Evolutionary conservation across 108 stramenopile species (phyloP), one percentile per base, ranked within the genome.

Genomic region (Cylindrotheca fusiformis): DNA sequence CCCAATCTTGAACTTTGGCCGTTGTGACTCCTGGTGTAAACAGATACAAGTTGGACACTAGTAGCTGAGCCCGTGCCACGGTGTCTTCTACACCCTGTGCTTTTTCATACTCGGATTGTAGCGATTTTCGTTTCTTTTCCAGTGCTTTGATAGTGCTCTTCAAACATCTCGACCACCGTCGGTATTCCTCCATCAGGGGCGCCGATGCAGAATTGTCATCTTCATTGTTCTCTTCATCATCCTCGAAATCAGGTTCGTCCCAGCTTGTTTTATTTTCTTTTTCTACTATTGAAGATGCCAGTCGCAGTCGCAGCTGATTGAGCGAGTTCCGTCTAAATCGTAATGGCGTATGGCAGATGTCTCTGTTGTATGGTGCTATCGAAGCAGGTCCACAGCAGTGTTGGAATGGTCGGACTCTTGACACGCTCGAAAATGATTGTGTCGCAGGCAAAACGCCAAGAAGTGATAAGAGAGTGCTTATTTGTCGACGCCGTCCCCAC

Each of bases 1-100:
- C 85, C 91, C 91, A 93, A 71, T 93, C 91, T 67, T 84, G 74
- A 20, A 93, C 84, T 21, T 62, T 78, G 2, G 72, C 79, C n/a
- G 72, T 67, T 19, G 65, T 77, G 30, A 77, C 72, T 17, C 75
- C 73, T 10, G 49, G 27, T 49, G 70, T 68, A 33, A 89, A 71
- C 32, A 75, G 31, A 49, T 87, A 89, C 23, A 93, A 31, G 59
- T 93, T 89, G 5, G 75, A 77, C 48, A 87, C 82, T 18, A 93
- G 73, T 1, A 93, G 78, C 51, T 93, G 88, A 26, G 88, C 91
- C 18, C 91, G 72, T 28, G 58, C 46, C 50, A 74, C 67, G 17
- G 84, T 88, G 19, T 72, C 74, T 61, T 92, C 91, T 17, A 84
- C 75, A 25, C 57, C 55, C 45, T 85, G 63, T 0, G 91, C 91